Base-by-base conservation (phyloP, 1,284 basidiomycete species). In the Pseudozyma pruni region DNA sequence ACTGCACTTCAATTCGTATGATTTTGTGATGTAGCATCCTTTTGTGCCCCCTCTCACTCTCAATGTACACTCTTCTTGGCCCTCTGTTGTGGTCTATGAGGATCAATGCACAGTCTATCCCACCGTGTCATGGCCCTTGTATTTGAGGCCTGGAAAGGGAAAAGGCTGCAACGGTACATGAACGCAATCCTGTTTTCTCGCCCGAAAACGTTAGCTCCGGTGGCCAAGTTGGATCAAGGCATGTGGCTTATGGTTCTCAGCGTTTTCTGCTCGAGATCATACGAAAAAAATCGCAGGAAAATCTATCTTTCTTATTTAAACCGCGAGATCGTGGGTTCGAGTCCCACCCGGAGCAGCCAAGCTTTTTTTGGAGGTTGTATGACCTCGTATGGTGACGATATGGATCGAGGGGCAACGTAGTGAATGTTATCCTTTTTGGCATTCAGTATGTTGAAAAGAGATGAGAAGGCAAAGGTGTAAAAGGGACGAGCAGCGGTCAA, bases 151-250 rank as follows among this genome's bases (percentile, higher is more conserved):
- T n/a, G n/a, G n/a, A 23, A 19, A 3, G n/a, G 8, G 13, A 6
- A 16, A n/a, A 34, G 2, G 14, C 10, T 3, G 11, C 13, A 31
- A 55, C 2, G 37, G n/a, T 41, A 33, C 19, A 58, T 50, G 17
- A 33, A 42, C 22, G 47, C 47, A 64, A 46, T 11, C 3, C 3
- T 16, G 11, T n/a, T 55, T 49, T 62, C 47, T 58, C 66, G 50
- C 43, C 54, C 58, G 66, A 69, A 69, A 69, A 69, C 41, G 50
- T 42, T 67, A 33, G 66, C 59, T 46, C 55, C 59, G 52, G 54
- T 69, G 66, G 66, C 66, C 66, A 69, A 69, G 66, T 69, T 69
- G 66, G 66, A 69, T 69, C 43, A 69, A 69, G 66, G 66, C 66
- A 69, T 69, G 66, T 62, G 66, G 66, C 66, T 69, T 69, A 69